A percentile compares a stretch with the other conserved stretches of the same genome.
Conservation (phyloP, 169 alveolate species). For the Plasmodium sp. region DNA sequence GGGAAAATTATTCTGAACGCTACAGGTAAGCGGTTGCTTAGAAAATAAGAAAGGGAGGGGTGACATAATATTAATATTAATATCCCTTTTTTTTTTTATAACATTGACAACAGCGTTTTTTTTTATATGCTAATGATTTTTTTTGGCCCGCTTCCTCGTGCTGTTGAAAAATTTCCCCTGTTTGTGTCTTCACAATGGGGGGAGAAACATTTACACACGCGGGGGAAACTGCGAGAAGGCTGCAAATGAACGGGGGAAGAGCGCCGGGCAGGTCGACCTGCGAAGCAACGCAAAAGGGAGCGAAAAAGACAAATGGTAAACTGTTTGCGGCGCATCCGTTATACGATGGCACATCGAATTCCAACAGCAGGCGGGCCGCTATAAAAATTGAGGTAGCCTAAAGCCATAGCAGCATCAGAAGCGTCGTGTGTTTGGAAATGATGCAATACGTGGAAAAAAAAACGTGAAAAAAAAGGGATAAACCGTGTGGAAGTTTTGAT, state of each 20-base stretch:
- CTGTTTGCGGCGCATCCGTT: neutral
- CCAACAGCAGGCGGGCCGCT: neutral
- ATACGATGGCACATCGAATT: neutral
- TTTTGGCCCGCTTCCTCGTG: neutral
- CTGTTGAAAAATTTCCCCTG: neutral
- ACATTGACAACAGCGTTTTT: neutral
- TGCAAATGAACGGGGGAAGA: neutral
- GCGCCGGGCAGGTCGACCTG: neutral
- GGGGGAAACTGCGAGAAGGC: neutral
- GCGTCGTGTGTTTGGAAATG: neutral
- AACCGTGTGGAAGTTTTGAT: neutral
- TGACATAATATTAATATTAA: neutral
- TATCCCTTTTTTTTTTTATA: neutral
- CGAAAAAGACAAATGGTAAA: neutral
- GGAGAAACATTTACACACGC: neutral
- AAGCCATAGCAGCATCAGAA: neutral
- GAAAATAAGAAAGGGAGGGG: neutral
- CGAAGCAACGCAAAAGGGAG: neutral
- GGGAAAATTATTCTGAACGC: neutral
- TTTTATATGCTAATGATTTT: neutral
- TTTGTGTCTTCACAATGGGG: neutral
- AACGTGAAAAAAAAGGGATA: neutral
- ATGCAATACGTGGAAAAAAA: neutral
- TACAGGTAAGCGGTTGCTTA: neutral
- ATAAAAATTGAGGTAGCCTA: neutral